Evolutionary conservation across 352 stramenopile species (phyloP), one percentile per base, ranked within the genome.

Genomic region (Pelagophyceae sp.): DNA sequence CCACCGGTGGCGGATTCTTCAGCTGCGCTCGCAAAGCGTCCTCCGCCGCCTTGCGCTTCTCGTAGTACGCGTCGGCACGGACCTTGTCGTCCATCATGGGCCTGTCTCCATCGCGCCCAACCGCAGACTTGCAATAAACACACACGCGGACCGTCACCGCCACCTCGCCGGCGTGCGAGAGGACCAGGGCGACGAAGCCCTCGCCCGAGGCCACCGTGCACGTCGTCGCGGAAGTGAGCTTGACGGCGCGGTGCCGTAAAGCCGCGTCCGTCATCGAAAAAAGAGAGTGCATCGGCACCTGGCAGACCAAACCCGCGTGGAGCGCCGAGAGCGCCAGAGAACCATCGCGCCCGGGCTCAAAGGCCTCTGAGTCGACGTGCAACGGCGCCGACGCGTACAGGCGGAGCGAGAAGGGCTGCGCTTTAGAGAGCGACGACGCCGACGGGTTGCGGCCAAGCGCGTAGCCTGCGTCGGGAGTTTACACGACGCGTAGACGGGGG

Each of bases 401-500:
- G 45, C 45, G 45, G 45, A 54, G 11, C 23, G 15, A 27, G 6
- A 67, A 67, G 31, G 58, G 29, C 58, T 67, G 58, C 29, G 11
- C 11, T 27, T 27, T 15, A 11, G 58, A 31, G 11, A 33, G 15
- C 58, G 58, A 67, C 27, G 58, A 33, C 23, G 67, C 67, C 2
- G 31, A 33, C 15, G 67, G 67, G 67, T 74, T 74, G 23, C 15
- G 15, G 67, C 67, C 67, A 2, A 74, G 38, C 2, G 67, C 33
- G 29, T 74, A 74, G 38, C n/a, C n/a, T n/a, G n/a, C n/a, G n/a
- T n/a, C n/a, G n/a, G n/a, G n/a, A n/a, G n/a, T n/a, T n/a, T n/a
- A n/a, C n/a, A n/a, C n/a, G n/a, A n/a, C n/a, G n/a, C n/a, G n/a
- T n/a, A n/a, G n/a, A n/a, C n/a, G n/a, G n/a, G n/a, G n/a, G n/a